These are phyloP conservation scores for Paecilomyces sp. DNA, from an alignment of 2,329 filamentous ascomycete species.

Conservation along the genomic window DNA sequence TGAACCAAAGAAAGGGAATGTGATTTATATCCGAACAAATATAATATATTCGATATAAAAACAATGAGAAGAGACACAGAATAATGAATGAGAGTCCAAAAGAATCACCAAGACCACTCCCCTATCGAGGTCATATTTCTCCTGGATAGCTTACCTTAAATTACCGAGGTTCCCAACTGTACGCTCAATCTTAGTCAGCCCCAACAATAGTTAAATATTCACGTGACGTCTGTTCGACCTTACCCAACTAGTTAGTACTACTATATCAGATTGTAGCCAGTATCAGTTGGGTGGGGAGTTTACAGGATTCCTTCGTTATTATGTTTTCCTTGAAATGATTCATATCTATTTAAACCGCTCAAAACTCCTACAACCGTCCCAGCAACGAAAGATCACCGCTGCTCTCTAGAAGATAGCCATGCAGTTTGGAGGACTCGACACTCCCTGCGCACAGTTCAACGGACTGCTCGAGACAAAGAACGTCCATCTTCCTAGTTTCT, in stretches of 20 bases:
- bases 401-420: conserved; percentile 33
- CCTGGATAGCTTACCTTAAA: not conserved
- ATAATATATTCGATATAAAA: not conserved
- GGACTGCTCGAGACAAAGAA: conserved; percentile 34
- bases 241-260: not conserved
- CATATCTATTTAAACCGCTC: not conserved
- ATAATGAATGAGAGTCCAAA: not conserved
- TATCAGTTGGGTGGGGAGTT: too few species aligned
- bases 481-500: conserved; percentile 25
- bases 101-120: too few species aligned
- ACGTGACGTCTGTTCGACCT: not conserved
- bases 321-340: not conserved
- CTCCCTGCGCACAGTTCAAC: conserved; percentile 30
- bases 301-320: too few species aligned
- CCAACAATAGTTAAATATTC: not conserved
- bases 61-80: not conserved
- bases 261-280: too few species aligned
- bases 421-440: conserved; percentile 37
- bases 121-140: not conserved
- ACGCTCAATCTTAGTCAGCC: not conserved
- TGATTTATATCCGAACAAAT: not conserved
- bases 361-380: not conserved
- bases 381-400: not conserved
- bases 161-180: not conserved
- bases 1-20: not conserved